phyloP scores from a whole-genome alignment of 192 early-diverging fungal genomes.

The Gamsiella multidivaricata region DNA sequence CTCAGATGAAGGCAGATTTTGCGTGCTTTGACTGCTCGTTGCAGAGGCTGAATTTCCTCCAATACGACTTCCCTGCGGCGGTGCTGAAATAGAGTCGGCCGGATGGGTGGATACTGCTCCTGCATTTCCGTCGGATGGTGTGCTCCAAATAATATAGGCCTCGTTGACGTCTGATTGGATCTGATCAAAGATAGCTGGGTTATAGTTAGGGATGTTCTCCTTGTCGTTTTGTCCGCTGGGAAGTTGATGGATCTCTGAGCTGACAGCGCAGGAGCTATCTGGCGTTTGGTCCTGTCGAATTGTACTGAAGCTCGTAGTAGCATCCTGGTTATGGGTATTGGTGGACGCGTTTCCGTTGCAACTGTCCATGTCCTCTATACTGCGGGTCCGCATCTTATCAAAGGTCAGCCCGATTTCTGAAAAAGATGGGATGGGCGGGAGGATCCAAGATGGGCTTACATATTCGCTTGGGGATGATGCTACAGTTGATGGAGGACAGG shows the following conservation, averaged over 20 bases:
- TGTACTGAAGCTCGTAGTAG: background rate
- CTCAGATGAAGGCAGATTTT: slow-evolving; percentile 9
- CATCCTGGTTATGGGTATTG: background rate
- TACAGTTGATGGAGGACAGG: slow-evolving; percentile 4
- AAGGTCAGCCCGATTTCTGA: slow-evolving; percentile 38
- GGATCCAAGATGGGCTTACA: slow-evolving; percentile 18
- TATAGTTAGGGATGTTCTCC: slow-evolving; percentile 10
- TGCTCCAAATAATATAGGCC: slow-evolving; percentile 41
- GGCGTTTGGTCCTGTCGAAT: background rate
- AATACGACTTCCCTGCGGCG: background rate
- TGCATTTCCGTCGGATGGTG: background rate
- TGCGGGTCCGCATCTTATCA: slow-evolving; percentile 22
- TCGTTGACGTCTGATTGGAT: slow-evolving; percentile 39
- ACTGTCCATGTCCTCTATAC: background rate
- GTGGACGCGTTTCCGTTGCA: background rate
- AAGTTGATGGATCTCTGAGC: background rate
- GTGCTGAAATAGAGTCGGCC: background rate
- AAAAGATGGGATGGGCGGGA: slow-evolving; percentile 43
- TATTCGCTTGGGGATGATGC: slow-evolving; percentile 22
- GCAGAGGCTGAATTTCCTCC: background rate
- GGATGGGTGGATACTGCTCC: background rate
- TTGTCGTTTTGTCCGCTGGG: background rate
- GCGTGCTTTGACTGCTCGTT: background rate
- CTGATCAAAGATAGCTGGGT: slow-evolving; percentile 33
- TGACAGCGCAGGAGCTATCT: background rate